Percentiles rank a stretch among this genome's conserved stretches.
Evolutionary conservation across 139 green algal genomes (phyloP).

Genomic region (Chlorella sp.): DNA sequence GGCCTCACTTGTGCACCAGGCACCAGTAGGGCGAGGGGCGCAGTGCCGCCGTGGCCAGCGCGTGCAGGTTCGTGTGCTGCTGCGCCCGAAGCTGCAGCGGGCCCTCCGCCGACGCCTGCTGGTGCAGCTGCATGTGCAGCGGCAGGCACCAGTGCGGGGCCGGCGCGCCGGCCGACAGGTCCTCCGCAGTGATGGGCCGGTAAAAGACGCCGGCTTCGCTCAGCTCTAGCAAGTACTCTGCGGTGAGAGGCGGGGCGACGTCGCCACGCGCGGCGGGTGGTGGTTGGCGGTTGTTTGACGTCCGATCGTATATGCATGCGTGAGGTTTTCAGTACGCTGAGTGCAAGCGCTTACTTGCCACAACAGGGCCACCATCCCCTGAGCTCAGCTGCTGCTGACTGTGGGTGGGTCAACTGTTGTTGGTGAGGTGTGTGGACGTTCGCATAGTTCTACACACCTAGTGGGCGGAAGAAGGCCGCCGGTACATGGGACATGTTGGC

Average conservation of each 20-base stretch:
- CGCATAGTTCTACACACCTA: conserved; percentile 2
- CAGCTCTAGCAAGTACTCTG: neutral
- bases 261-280: neutral
- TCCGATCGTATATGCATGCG: no score
- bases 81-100: neutral
- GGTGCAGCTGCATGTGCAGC: conserved; percentile 9
- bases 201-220: neutral
- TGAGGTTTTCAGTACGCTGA: no score
- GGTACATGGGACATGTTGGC: neutral
- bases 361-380: neutral
- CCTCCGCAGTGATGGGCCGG: neutral
- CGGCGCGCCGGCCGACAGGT: neutral
- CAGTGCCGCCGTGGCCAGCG: neutral
- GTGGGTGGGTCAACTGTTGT: no score
- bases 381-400: neutral
- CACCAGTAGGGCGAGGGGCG: neutral
- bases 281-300: neutral
- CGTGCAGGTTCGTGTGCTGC: neutral
- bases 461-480: conserved; percentile 8
- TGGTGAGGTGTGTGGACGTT: neutral
- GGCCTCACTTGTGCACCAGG: conserved; percentile 17
- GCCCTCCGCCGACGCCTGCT: neutral
- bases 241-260: neutral
- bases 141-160: conserved; percentile 5
- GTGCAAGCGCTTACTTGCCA: no score